Percentiles rank a stretch among this genome's conserved stretches.
phyloP scores from a whole-genome alignment of 2,329 filamentous ascomycete species.

The Seiridium unicorne region DNA sequence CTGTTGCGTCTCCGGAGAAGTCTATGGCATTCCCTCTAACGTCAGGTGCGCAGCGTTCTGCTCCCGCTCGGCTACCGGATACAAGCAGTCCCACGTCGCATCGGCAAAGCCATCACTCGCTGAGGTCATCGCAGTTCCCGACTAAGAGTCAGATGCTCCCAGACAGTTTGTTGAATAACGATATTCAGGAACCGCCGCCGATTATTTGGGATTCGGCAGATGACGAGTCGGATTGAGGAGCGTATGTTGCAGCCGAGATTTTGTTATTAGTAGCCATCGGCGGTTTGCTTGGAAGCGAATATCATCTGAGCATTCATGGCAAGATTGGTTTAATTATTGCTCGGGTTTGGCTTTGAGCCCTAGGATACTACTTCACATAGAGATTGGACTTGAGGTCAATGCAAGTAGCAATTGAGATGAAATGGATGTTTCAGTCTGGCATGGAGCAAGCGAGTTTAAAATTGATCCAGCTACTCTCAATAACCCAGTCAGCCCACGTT shows the following conservation, averaged over 20 bases:
- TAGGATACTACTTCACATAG: background rate
- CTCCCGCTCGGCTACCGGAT: background rate
- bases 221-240: slow-evolving; percentile 26
- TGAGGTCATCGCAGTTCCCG: slow-evolving; percentile 45
- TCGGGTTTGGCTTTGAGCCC: background rate
- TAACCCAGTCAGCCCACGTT: too few species aligned
- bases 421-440: too few species aligned
- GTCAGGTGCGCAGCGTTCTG: slow-evolving; percentile 14
- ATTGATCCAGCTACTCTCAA: too few species aligned
- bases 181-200: slow-evolving; percentile 33
- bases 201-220: slow-evolving; percentile 44
- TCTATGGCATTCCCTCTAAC: slow-evolving; percentile 19
- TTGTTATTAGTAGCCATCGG: background rate
- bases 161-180: slow-evolving; percentile 41
- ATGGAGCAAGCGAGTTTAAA: too few species aligned
- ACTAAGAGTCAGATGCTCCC: slow-evolving; percentile 53
- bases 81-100: slow-evolving; percentile 17
- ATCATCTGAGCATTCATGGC: background rate
- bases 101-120: slow-evolving; percentile 17
- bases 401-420: too few species aligned
- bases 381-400: background rate
- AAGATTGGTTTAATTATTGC: too few species aligned
- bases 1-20: slow-evolving; percentile 24
- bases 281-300: background rate
- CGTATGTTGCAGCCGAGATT: background rate